phyloP scores from a whole-genome alignment of 2,329 filamentous ascomycete species.

The Pseudocercospora crystallina region DNA sequence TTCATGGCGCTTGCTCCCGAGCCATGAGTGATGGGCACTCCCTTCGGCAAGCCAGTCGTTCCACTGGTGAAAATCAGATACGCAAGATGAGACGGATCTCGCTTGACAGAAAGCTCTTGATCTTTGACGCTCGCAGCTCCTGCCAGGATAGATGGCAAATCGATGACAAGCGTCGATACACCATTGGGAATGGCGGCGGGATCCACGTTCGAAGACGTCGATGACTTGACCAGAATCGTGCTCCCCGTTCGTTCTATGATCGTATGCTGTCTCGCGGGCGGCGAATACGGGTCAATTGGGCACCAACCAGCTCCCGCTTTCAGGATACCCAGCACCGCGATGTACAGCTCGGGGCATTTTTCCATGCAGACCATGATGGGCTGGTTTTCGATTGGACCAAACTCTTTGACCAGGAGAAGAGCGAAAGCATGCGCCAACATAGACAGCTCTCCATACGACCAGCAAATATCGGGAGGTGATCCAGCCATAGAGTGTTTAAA shows the following conservation, averaged over 20 bases:
- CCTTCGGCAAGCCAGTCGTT: slow-evolving; percentile 41
- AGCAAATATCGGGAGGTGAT: slow-evolving; percentile 31
- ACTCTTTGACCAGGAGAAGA: slow-evolving; percentile 47
- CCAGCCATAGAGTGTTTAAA: slow-evolving; percentile 54
- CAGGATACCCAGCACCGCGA: slow-evolving; percentile 68
- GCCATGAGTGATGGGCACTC: slow-evolving; percentile 39
- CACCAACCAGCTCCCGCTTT: slow-evolving; percentile 75
- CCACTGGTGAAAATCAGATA: slow-evolving; percentile 57
- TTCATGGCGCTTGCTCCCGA: slow-evolving; percentile 40
- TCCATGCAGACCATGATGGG: slow-evolving; percentile 71
- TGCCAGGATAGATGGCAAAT: slow-evolving; percentile 2
- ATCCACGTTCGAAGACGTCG: slow-evolving; percentile 5
- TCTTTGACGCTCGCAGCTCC: background rate
- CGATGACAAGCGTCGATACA: slow-evolving; percentile 7
- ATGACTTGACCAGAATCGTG: slow-evolving; percentile 5
- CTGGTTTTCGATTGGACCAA: slow-evolving; percentile 36
- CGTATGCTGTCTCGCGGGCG: slow-evolving; percentile 15
- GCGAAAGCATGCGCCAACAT: slow-evolving; percentile 55
- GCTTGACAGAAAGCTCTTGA: background rate
- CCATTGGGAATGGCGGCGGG: slow-evolving; percentile 4
- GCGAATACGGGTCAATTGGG: slow-evolving; percentile 54
- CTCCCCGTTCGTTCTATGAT: slow-evolving; percentile 18
- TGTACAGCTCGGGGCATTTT: slow-evolving; percentile 70
- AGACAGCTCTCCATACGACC: slow-evolving; percentile 68
- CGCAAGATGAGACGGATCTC: slow-evolving; percentile 49